These are phyloP conservation scores for Aegilops sharonensis DNA, from an alignment of 176 grass and related monocot species.

Conservation along the genomic window DNA sequence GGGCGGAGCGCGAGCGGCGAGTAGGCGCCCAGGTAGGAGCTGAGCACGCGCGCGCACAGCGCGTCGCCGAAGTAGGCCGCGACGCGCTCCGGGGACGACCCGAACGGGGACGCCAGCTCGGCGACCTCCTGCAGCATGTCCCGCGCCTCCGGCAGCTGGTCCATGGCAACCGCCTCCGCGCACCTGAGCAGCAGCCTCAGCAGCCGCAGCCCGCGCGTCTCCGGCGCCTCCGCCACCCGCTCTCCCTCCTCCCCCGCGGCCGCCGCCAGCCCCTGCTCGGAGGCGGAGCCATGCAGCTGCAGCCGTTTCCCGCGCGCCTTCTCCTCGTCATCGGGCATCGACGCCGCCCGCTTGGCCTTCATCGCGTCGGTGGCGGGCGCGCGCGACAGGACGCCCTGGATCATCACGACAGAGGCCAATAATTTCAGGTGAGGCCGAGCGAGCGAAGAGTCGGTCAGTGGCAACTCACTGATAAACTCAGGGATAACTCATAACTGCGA, in stretches of 20 bases:
- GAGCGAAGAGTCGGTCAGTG: conserved; percentile 16
- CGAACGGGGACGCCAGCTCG: conserved; percentile 85
- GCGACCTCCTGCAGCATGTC: conserved; percentile 80
- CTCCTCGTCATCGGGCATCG: conserved; percentile 24
- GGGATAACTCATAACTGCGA: conserved; percentile 15
- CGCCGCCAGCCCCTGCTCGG: background rate
- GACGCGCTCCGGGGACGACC: conserved; percentile 76
- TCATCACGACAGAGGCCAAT: conserved; percentile 44
- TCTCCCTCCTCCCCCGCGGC: background rate
- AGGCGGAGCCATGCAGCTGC: conserved; percentile 18
- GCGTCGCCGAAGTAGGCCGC: conserved; percentile 89
- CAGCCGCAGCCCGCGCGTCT: conserved; percentile 57
- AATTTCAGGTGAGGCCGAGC: conserved; percentile 8
- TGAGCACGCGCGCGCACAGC: conserved; percentile 66
- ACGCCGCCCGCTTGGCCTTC: conserved; percentile 51
- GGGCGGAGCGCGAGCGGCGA: conserved; percentile 49
- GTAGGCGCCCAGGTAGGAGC: conserved; percentile 78
- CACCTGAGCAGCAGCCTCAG: conserved; percentile 68
- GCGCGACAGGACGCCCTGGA: conserved; percentile 50
- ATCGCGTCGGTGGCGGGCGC: conserved; percentile 44
- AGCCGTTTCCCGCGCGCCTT: conserved; percentile 25
- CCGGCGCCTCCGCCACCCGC: background rate
- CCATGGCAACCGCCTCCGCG: conserved; percentile 68
- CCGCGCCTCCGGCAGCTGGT: conserved; percentile 58
- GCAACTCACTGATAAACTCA: background rate